Evolutionary conservation across 768 basidiomycete species (phyloP), one percentile per base, ranked within the genome.

Genomic region (Lanmaoa rubissima): DNA sequence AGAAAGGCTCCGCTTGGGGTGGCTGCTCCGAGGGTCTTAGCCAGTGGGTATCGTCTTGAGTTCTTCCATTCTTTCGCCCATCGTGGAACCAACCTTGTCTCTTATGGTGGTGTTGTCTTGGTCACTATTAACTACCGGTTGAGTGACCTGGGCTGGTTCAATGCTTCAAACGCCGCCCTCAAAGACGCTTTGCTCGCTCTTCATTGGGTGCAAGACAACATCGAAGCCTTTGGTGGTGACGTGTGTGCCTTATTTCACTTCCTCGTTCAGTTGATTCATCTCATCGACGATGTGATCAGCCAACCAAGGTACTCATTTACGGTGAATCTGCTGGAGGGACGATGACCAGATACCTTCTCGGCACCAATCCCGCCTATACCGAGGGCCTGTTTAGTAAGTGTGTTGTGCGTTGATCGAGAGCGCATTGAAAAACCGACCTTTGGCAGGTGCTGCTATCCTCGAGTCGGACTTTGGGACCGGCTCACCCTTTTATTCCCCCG

Each of bases 211-310:
- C 68, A 69, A 38, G 24, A 61, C 0, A 63, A 76, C 54, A 74
- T 77, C 16, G 57, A 6, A 36, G 52, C 60, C 14, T 75, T 76
- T 43, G 74, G 75, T 6, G 76, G 76, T 2, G 70, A 76, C 24
- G 46, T 54, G 52, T 44, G 41, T 17, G 44, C 28, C 31, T 26
- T 14, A 28, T 28, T 28, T 5, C 50, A 24, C 21, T 24, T 24
- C 19, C 35, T 16, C 36, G 36, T 12, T 36, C 14, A 36, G 16
- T 36, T 34, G 14, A 53, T 28, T 14, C 13, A 45, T 28, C n/a
- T 32, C 36, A 36, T 36, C 16, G 16, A 36, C 36, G 14, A 16
- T 21, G 17, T 10, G 24, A 21, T 12, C 19, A 61, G 57, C 28
- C 43, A 19, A 59, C 60, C 21, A 59, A 45, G 34, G 53, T 59